These are phyloP conservation scores for Exobasidium cylindrosporum DNA, from an alignment of 1,284 basidiomycete genomes.

Conservation along the genomic window DNA sequence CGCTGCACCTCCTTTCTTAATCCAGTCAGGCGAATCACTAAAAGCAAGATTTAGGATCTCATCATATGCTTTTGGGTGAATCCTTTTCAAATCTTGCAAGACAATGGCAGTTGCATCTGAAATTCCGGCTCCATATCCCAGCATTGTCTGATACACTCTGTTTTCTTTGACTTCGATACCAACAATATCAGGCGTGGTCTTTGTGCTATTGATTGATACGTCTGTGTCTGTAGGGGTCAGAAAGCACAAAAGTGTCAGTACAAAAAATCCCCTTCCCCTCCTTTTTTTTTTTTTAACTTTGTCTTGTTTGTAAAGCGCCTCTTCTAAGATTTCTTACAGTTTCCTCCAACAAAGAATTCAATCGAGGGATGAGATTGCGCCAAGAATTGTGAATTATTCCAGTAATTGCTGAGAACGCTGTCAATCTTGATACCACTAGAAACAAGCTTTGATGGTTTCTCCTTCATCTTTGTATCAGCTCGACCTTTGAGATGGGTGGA, in stretches of 20 bases:
- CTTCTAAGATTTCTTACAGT: slow-evolving; percentile 11
- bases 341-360: slow-evolving; percentile 17
- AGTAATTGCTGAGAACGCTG: slow-evolving; percentile 28
- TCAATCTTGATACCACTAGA: slow-evolving; percentile 20
- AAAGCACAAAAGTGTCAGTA: slow-evolving; percentile 24
- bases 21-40: slow-evolving; percentile 25
- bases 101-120: slow-evolving; percentile 37
- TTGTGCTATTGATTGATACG: slow-evolving; percentile 2
- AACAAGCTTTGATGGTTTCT: too few relatives aligned
- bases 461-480: too few relatives aligned
- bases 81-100: slow-evolving; percentile 31
- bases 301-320: neutral
- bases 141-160: slow-evolving; percentile 21
- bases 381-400: slow-evolving; percentile 22
- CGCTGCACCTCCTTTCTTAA: slow-evolving; percentile 24
- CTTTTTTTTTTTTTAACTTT: neutral
- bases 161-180: slow-evolving; percentile 21
- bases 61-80: slow-evolving; percentile 28
- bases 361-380: slow-evolving; percentile 25
- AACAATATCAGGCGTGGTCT: slow-evolving; percentile 21
- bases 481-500: too few relatives aligned
- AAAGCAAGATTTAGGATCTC: slow-evolving; percentile 36
- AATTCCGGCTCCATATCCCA: slow-evolving; percentile 31
- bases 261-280: slow-evolving; percentile 4
- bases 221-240: neutral